Evolutionary conservation across 2,329 filamentous ascomycete genomes (phyloP), one percentile per base, ranked within the genome.

Genomic region (Colletotrichum euphorbiae): DNA sequence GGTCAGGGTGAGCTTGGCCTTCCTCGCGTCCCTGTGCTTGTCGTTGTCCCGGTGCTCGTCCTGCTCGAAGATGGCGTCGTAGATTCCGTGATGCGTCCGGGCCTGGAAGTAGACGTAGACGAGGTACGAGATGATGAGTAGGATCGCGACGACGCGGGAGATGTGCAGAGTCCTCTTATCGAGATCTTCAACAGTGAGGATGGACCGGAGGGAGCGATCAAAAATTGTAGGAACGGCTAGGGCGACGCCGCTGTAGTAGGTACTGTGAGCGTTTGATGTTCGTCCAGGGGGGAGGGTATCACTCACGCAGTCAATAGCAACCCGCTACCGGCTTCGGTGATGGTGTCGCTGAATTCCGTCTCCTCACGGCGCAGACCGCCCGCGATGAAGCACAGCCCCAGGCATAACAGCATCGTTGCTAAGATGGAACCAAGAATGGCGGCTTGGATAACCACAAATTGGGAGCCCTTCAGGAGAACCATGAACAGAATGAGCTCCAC

Each of bases 401-500:
- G 80, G 72, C 93, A 97, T 1, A 97, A 83, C 50, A 97, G 80
- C 80, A 96, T 86, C 36, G 93, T 97, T 12, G 93, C 93, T 38
- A 97, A 78, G 50, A 97, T 91, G 0, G 92, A 95, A 40, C 93
- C 93, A 0, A 97, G 81, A 62, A 97, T 94, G 28, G 93, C 93
- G 60, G 92, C 92, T 75, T 93, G 89, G 73, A 97, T 93, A 72
- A 96, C 91, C n/a, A 85, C 83, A 68, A 91, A 89, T 77, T 82
- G 78, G 58, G 82, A 72, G 2, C 82, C 78, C 11, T 77, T 77
- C 4, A 96, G 83, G 50, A 97, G 80, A 2, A 94, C 87, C 82
- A 95, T 91, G 79, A 97, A 96, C 33, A 97, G 81, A 52, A 97
- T 87, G 64, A 97, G 90, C 76, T 97, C 93, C 59, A 96, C 92